A percentile compares a stretch with the other conserved stretches of the same genome.
Conservation (phyloP, 768 basidiomycete genomes). For the Baorangia bicolor region DNA sequence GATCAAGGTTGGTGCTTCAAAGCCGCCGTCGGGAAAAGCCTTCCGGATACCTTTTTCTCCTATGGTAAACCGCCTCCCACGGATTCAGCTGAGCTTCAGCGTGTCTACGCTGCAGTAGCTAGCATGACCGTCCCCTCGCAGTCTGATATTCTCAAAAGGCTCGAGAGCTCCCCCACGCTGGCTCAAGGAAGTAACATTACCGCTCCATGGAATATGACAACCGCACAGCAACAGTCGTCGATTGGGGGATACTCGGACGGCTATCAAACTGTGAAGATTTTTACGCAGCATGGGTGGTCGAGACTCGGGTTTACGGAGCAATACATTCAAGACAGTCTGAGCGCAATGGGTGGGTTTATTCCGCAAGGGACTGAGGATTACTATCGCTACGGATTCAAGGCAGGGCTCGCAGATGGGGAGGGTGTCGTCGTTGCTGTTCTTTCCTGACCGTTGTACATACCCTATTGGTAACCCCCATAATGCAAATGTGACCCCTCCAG, state of each 20-base stretch:
- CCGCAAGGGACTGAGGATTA: conserved; percentile 5
- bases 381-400: conserved; percentile 17
- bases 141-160: conserved; percentile 8
- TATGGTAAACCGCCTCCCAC: conserved; percentile 37
- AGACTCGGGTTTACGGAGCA: conserved; percentile 62
- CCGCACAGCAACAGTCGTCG: conserved; percentile 10
- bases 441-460: neutral
- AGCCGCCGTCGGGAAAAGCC: conserved; percentile 50
- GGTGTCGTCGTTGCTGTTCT: conserved; percentile 12
- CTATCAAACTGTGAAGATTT: conserved; percentile 51
- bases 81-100: conserved; percentile 23
- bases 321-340: conserved; percentile 50
- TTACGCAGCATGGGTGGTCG: conserved; percentile 47
- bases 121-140: conserved; percentile 16
- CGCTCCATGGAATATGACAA: conserved; percentile 6
- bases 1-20: conserved; percentile 74
- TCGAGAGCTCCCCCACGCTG: neutral
- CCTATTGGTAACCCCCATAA: neutral
- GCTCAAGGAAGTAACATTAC: neutral
- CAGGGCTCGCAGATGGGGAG: conserved; percentile 14
- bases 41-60: conserved; percentile 59
- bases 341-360: conserved; percentile 13
- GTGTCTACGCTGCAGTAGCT: conserved; percentile 12
- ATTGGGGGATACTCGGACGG: conserved; percentile 60
- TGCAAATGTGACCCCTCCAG: neutral